Percentiles rank a stretch among this genome's conserved stretches.
phyloP scores from a whole-genome alignment of 805 yeast genomes.

The Metschnikowia continentalis region DNA sequence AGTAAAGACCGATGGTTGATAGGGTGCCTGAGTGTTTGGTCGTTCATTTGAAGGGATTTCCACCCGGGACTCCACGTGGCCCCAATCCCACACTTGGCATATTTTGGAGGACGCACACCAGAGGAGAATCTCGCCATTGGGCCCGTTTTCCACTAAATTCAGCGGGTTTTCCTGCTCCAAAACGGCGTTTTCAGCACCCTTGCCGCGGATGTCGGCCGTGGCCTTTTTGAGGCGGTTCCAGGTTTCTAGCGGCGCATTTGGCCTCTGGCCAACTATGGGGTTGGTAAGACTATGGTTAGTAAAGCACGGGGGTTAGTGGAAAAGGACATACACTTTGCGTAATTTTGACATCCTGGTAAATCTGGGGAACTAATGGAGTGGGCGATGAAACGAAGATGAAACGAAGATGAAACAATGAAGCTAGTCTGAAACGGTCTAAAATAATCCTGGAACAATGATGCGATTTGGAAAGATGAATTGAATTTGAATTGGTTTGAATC shows the following conservation, averaged over 20 bases:
- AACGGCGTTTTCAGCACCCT: neutral
- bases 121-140: constrained; percentile 30
- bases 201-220: constrained; percentile 6
- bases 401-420: too few relatives aligned
- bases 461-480: too few relatives aligned
- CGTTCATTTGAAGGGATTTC: too few relatives aligned
- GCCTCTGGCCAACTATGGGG: constrained; percentile 33
- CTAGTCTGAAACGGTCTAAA: too few relatives aligned
- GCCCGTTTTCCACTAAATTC: constrained; percentile 24
- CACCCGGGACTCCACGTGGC: neutral
- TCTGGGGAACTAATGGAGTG: too few relatives aligned
- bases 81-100: constrained; percentile 37
- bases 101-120: constrained; percentile 17
- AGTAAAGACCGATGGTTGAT: neutral
- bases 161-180: neutral
- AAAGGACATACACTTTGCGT: neutral
- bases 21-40: too few relatives aligned
- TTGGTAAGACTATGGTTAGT: constrained; percentile 25
- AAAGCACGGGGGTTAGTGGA: neutral
- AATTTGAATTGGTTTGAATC: too few relatives aligned
- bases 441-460: too few relatives aligned
- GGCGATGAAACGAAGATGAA: too few relatives aligned
- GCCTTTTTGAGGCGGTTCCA: constrained; percentile 40
- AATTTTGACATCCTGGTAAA: neutral
- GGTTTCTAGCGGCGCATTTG: constrained; percentile 40